Conservation (phyloP, 1,139 yeast species). For the Tardiomyces depauwii region DNA sequence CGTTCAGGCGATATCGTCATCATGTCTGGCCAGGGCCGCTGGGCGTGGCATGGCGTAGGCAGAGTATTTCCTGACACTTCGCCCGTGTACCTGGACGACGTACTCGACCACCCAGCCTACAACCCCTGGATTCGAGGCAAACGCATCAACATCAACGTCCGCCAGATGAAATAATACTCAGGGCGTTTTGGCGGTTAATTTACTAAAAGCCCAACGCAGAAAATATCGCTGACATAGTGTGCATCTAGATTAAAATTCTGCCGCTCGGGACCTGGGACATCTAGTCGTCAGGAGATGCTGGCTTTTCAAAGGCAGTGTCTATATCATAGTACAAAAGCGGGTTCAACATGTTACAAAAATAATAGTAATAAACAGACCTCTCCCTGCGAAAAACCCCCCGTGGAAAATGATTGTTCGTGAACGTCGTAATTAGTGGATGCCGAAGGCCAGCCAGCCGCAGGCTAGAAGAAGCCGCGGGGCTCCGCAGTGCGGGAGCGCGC, state of each 20-base stretch:
- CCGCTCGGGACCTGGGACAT: background rate
- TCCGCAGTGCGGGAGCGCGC: background rate
- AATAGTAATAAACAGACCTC: no score
- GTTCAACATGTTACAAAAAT: no score
- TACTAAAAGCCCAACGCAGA: no score
- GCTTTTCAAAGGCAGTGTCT: no score
- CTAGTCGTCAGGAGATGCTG: background rate
- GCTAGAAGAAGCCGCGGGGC: background rate
- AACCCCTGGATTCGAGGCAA: constrained; percentile 26
- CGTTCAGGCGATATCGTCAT: constrained; percentile 31
- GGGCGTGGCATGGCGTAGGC: constrained; percentile 34
- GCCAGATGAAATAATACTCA: constrained; percentile 25
- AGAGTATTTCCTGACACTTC: constrained; percentile 24
- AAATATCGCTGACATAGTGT: no score
- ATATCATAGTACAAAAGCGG: no score
- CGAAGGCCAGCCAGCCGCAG: background rate
- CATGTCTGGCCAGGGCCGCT: constrained; percentile 31
- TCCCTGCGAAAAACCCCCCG: no score
- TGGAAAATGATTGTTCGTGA: background rate
- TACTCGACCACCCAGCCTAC: constrained; percentile 9
- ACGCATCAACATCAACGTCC: constrained; percentile 30
- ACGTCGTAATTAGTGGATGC: background rate
- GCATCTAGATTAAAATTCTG: background rate
- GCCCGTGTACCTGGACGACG: constrained; percentile 19
- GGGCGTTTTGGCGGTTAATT: no score